Evolutionary conservation across 202 grass and related monocot species (phyloP), one percentile per base, ranked within the genome.

Genomic region (Schoenoplectus triqueter): DNA sequence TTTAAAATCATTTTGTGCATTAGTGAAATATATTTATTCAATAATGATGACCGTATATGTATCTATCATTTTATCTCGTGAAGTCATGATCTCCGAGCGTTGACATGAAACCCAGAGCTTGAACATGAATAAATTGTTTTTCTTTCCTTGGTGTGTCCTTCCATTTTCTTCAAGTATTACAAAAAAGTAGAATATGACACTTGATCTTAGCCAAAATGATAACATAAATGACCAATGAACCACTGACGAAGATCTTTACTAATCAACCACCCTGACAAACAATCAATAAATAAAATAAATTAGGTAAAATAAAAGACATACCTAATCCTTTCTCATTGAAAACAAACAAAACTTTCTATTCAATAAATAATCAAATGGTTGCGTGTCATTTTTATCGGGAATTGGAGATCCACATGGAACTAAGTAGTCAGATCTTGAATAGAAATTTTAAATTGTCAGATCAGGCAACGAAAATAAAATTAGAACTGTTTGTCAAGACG

Each of bases 191-290:
- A 78, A 17, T n/a, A 59, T 3, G 73, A 78, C 52, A 40, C 54
- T 40, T 41, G 73, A 79, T 79, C 75, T 79, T 61, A 61, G 75
- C 75, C 7, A 44, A 73, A 73, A 79, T 44, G 55, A 7, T 61
- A 61, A 61, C 31, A 79, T 18, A 79, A 10, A 61, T 60, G 52
- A 79, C 75, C 3, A 61, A 60, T 19, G 54, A 61, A 79, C 75
- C 40, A 79, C 75, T 61, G 44, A 41, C 2, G 6, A 41, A 79
- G 55, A 61, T 61, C 54, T 62, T 0, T 61, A 62, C 55, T 14
- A 61, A 79, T 79, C 75, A 61, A 79, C 75, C 8, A 79, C 75
- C 56, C 55, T 77, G 75, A 79, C 55, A 79, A 78, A 59, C 22
- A 44, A 22, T 17, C 13, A 60, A 78, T n/a, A 59, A 78, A 18